Percentiles rank a stretch among this genome's conserved stretches.
These are phyloP conservation scores for Rhizoclosmatium sp. DNA, from an alignment of 192 early-diverging fungal species.

Conservation along the genomic window DNA sequence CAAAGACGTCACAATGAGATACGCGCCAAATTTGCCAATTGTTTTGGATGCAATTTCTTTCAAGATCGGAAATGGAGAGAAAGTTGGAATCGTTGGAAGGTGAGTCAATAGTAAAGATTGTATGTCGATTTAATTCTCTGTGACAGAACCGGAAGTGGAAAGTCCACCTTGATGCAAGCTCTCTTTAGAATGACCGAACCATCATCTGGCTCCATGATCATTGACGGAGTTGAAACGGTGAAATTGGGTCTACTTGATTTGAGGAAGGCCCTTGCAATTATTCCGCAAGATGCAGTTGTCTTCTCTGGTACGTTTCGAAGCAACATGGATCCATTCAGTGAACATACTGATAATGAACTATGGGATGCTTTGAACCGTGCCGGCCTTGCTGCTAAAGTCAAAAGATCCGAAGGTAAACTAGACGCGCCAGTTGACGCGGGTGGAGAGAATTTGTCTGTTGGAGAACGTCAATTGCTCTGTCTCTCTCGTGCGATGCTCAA, in stretches of 20 bases:
- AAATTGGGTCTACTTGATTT: slow-evolving; percentile 72
- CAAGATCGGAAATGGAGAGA: slow-evolving; percentile 47
- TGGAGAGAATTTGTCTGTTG: slow-evolving; percentile 88
- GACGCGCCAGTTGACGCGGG: slow-evolving; percentile 77
- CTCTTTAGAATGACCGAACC: slow-evolving; percentile 79
- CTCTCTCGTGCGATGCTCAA: slow-evolving; percentile 62
- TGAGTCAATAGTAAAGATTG: slow-evolving; percentile 47
- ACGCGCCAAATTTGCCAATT: slow-evolving; percentile 53
- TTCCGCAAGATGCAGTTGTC: slow-evolving; percentile 84
- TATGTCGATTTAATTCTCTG: slow-evolving; percentile 53
- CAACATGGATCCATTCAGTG: slow-evolving; percentile 78
- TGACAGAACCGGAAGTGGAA: slow-evolving; percentile 74
- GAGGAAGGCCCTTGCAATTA: slow-evolving; percentile 69
- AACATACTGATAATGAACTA: slow-evolving; percentile 68
- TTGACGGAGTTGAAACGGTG: slow-evolving; percentile 69
- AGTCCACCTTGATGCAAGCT: slow-evolving; percentile 61
- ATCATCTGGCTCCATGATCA: slow-evolving; percentile 42
- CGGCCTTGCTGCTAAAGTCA: slow-evolving; percentile 69
- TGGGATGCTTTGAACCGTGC: slow-evolving; percentile 75
- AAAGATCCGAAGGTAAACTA: slow-evolving; percentile 55
- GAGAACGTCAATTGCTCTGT: slow-evolving; percentile 70
- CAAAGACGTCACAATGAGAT: slow-evolving; percentile 51
- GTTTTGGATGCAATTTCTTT: slow-evolving; percentile 52
- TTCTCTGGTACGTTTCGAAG: slow-evolving; percentile 59
- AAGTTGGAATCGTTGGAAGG: slow-evolving; percentile 57